Conservation (phyloP, 495 filamentous ascomycete species). For the Podospora pseudopauciseta region DNA sequence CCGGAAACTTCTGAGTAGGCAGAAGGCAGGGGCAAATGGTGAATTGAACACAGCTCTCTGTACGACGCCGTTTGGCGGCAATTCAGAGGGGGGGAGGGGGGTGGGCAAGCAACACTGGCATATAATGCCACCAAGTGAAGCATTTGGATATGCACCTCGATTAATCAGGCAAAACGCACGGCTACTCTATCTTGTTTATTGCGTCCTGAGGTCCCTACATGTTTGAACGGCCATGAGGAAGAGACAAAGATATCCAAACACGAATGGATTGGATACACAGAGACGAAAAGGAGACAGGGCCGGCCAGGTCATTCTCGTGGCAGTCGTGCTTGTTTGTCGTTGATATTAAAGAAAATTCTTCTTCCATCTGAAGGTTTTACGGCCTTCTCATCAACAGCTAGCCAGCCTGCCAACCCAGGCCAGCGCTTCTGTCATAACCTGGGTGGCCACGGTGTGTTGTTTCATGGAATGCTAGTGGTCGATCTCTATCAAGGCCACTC, state of each 20-base stretch:
- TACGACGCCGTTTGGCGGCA: conserved; percentile 5
- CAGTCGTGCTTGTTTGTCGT: neutral
- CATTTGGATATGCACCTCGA: neutral
- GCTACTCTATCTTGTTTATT: conserved; percentile 3
- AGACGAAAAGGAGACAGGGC: neutral
- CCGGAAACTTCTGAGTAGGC: neutral
- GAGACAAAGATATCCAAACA: neutral
- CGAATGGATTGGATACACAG: neutral
- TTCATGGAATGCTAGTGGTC: neutral
- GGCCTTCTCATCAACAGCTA: neutral
- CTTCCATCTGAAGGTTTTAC: neutral
- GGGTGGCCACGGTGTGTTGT: neutral
- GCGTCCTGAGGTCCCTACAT: neutral
- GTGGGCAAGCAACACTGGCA: neutral
- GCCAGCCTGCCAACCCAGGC: neutral
- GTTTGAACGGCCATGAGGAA: neutral
- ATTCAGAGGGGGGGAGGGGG: neutral
- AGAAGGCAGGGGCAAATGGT: neutral
- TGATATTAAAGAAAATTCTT: neutral
- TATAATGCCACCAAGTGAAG: neutral
- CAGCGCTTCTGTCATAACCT: neutral
- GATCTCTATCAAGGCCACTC: neutral
- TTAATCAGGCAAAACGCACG: conserved; percentile 1
- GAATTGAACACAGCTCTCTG: neutral
- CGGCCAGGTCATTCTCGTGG: neutral